phyloP scores from a whole-genome alignment of 148 eudicot species.

The Nepenthes gracilis region DNA sequence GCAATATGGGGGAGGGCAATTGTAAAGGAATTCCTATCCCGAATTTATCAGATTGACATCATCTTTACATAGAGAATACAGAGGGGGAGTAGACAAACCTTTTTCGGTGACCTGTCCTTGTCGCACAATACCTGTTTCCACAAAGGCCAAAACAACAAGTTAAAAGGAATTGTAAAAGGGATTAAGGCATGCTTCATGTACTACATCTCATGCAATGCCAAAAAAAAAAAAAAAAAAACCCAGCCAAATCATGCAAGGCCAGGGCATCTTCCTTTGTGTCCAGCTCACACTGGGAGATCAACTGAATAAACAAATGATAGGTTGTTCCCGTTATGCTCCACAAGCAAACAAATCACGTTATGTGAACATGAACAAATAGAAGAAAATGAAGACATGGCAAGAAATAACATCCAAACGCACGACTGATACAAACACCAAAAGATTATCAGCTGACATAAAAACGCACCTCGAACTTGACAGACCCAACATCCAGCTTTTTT shows the following conservation, averaged over 20 bases:
- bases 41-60: too few species aligned
- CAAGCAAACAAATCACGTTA: too few species aligned
- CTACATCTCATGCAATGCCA: neutral
- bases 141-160: slow-evolving; percentile 4
- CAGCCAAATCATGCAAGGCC: too few species aligned
- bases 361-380: too few species aligned
- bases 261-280: too few species aligned
- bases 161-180: neutral
- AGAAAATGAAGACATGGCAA: too few species aligned
- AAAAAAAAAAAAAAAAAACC: neutral
- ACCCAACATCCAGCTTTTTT: slow-evolving; percentile 82
- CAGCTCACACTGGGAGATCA: too few species aligned
- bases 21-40: neutral
- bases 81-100: slow-evolving; percentile 21
- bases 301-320: too few species aligned
- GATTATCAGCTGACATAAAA: too few species aligned
- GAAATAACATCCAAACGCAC: too few species aligned
- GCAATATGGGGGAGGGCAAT: neutral
- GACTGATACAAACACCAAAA: too few species aligned
- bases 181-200: neutral
- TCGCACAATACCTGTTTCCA: slow-evolving; percentile 69
- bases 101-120: slow-evolving; percentile 70
- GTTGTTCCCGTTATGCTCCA: too few species aligned
- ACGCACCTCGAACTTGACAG: slow-evolving; percentile 85
- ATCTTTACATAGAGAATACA: neutral